Evolutionary conservation across 2,329 filamentous ascomycete genomes (phyloP), one percentile per base, ranked within the genome.

Genomic region (Phialemonium atrogriseum): DNA sequence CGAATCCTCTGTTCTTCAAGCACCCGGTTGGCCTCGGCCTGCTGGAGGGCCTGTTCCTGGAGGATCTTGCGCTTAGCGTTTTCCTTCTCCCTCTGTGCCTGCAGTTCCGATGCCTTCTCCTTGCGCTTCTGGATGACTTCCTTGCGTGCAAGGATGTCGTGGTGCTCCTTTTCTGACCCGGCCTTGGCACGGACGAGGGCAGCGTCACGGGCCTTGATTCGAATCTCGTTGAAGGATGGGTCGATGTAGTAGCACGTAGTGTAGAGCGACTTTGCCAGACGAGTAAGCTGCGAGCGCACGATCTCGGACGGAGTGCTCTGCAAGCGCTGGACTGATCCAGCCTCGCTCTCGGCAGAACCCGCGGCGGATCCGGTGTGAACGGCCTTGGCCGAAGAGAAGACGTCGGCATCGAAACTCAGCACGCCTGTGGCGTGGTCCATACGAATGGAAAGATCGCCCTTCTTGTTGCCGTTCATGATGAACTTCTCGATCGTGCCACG

Each of bases 401-500:
- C 87, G 58, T 98, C 91, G 33, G 86, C 93, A 58, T 98, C 91
- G 49, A 98, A 98, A 57, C 87, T 95, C 38, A 98, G 76, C 30
- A 95, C 84, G 38, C 91, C 87, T 33, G 88, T 89, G 40, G 87
- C 87, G 55, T 98, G 91, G 55, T 96, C 85, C 62, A 96, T 86
- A 40, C 91, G 87, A 49, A 98, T 93, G 33, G 91, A 84, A 27
- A 98, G 73, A 50, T 98, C 91, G 35, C 91, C 91, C 76, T 98
- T 98, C 78, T 98, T 98, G 75, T 94, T 96, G 42, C 91, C 91
- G 61, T 98, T 98, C 91, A 98, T 98, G 71, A 98, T 96, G 71
- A 98, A 98, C 68, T 96, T 98, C 70, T 98, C 91, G 45, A 98
- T 93, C 40, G 85, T 94, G 44, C 81, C 78, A 33, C 84, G 80